phyloP scores from a whole-genome alignment of 2,329 filamentous ascomycete species.

The Graphilbum sp. region DNA sequence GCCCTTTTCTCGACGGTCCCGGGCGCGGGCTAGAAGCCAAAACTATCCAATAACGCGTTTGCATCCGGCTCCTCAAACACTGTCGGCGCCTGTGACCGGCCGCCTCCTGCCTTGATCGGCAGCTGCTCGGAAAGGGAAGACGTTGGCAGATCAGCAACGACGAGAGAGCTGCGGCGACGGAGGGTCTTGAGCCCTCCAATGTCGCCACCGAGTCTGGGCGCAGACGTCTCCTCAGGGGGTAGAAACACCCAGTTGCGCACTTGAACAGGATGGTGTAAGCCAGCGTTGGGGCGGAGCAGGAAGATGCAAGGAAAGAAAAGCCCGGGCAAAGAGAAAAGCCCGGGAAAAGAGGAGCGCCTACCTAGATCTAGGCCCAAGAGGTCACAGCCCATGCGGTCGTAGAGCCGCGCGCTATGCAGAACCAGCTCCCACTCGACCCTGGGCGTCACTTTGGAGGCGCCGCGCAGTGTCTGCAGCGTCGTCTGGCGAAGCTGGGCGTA shows the following conservation, averaged over 20 bases:
- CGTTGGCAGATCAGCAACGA: constrained; percentile 57
- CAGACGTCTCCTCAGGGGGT: constrained; percentile 20
- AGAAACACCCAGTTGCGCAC: constrained; percentile 74
- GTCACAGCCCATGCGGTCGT: constrained; percentile 87
- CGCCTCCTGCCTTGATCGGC: constrained; percentile 25
- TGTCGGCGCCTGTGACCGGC: constrained; percentile 42
- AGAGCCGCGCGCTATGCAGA: constrained; percentile 67
- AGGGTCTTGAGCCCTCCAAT: constrained; percentile 53
- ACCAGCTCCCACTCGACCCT: constrained; percentile 80
- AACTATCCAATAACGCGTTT: constrained; percentile 75
- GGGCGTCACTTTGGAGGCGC: constrained; percentile 66
- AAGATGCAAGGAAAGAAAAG: too few relatives aligned
- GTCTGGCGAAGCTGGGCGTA: constrained; percentile 75
- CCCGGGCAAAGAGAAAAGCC: too few relatives aligned
- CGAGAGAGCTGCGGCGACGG: constrained; percentile 56
- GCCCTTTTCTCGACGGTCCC: too few relatives aligned
- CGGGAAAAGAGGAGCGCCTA: constrained; percentile 19
- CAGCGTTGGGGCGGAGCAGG: too few relatives aligned
- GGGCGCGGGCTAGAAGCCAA: constrained; percentile 72
- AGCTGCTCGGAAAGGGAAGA: constrained; percentile 15
- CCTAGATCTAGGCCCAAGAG: constrained; percentile 71
- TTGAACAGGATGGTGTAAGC: too few relatives aligned
- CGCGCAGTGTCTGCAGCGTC: constrained; percentile 67
- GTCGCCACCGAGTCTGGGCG: constrained; percentile 25
- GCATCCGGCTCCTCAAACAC: constrained; percentile 88